Conservation (phyloP, 169 alveolate species). For the Prorocentrum cordatum region DNA sequence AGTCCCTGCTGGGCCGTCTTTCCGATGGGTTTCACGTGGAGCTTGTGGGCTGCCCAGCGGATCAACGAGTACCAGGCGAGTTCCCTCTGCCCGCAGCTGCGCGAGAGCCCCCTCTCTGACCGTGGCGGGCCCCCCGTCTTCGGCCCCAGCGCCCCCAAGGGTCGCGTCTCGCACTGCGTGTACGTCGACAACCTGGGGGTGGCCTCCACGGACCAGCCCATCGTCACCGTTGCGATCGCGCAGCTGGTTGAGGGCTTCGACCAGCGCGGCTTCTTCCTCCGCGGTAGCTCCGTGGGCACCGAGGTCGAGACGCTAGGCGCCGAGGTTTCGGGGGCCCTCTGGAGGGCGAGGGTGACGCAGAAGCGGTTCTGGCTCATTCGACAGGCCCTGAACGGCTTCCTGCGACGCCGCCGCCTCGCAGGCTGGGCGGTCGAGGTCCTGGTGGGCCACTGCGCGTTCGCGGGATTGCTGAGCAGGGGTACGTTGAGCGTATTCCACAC, state of each 20-base stretch:
- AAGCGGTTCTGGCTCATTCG: neutral
- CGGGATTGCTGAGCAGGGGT: neutral
- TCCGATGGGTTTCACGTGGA: constrained; percentile 9
- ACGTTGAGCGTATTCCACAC: constrained; percentile 12
- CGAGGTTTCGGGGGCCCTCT: neutral
- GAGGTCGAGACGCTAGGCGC: neutral
- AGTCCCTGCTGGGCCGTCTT: neutral
- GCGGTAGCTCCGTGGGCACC: neutral
- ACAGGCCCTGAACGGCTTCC: neutral
- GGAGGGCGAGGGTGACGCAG: neutral
- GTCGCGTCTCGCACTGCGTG: neutral
- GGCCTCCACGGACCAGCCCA: neutral
- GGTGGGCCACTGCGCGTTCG: constrained; percentile 3
- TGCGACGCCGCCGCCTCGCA: neutral
- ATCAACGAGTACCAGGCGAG: neutral
- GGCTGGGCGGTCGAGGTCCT: neutral
- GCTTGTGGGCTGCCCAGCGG: neutral
- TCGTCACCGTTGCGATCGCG: neutral
- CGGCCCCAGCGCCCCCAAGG: neutral
- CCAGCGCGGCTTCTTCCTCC: neutral
- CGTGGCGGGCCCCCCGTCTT: neutral
- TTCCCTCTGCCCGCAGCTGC: neutral
- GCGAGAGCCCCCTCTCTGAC: neutral
- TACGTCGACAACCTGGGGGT: constrained; percentile 20
- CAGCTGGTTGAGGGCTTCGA: neutral